Base-by-base conservation (phyloP, 2,329 filamentous ascomycete genomes). In the Verticillium nubilum region DNA sequence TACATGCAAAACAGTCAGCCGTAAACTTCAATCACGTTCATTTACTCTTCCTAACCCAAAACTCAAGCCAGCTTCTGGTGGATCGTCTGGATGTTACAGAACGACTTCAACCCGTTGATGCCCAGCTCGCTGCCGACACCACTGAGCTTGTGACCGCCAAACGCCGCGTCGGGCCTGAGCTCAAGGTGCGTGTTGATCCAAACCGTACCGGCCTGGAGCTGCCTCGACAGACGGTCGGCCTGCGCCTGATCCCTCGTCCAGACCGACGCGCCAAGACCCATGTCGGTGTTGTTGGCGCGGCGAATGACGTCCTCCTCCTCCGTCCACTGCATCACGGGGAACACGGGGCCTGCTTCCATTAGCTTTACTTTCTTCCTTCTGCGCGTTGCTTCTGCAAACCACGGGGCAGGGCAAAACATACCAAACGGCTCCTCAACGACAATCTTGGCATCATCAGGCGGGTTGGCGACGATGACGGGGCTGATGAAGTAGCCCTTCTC, bases 311-410 rank as follows among this genome's bases (percentile, higher is more conserved):
- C 78, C 29, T 73, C 73, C 58, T 78, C 75, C 27, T 81, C 77
- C 0, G 74, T 75, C 85, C 85, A 90, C 42, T 78, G 80, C 60
- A 88, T 67, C 10, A 88, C 72, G 0, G 86, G 86, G 2, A 89
- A 76, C 29, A 90, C 84, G 0, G 87, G 87, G 1, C 80, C 79
- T 79, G 33, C 13, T 25, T 3, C 19, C 10, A 10, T 56, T 26
- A 56, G 28, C 19, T 25, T 23, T 15, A 19, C 35, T 42, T 42
- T 10, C 13, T 13, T 31, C 3, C 15, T 4, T 35, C 13, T 12
- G n/a, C n/a, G n/a, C n/a, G n/a, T n/a, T n/a, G n/a, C n/a, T n/a
- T n/a, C n/a, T n/a, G n/a, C 2, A 2, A 5, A 26, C 9, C 19
- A 17, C 3, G 15, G 1, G 26, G 19, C 33, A 23, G 23, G 35